Base-by-base conservation (phyloP, 1,139 yeast genomes). In the Hyphopichia pseudoburtonii region DNA sequence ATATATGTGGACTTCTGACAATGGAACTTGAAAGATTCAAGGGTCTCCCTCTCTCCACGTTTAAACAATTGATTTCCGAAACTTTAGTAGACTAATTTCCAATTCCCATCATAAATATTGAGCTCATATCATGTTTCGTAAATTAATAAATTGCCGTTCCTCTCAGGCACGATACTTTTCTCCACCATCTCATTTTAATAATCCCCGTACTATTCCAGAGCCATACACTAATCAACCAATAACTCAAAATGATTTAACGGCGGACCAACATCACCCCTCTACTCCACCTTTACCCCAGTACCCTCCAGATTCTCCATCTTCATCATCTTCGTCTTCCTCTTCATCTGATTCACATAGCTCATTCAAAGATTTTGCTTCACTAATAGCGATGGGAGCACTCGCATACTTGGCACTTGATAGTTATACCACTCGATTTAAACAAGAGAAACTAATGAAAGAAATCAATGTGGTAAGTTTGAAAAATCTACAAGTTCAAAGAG, bases 351-450 rank as follows among this genome's bases (percentile, higher is more conserved):
- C 16, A 10, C 14, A 14, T 7, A 8, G 10, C 5, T 23, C 60
- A 1, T 17, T 65, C 8, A 54, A 54, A 35, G 75, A 70, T 32
- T 39, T 70, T 16, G 50, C 68, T 2, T 50, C 65, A 2, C 50
- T 69, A 17, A 35, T 70, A n/a, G 72, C 71, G 3, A 62, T 66
- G 61, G 50, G 60, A 28, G 61, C 66, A 3, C 52, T 70, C 30
- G 64, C 76, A 0, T 78, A 72, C 47, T 58, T 78, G 33, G 80
- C 82, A 1, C 46, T 77, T 5, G 82, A 78, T 48, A 76, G 73
- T 47, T 77, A 77, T 50, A 51, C 62, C 18, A 63, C 63, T 24
- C 58, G 81, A 31, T 50, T 68, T 15, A 59, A 57, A 38, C 45
- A 74, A 22, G 81, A 77, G 39, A 62, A 67, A 37, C 53, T 60